Base-by-base conservation (phyloP, 2,329 filamentous ascomycete species). In the Cyphellophora attinorum region DNA sequence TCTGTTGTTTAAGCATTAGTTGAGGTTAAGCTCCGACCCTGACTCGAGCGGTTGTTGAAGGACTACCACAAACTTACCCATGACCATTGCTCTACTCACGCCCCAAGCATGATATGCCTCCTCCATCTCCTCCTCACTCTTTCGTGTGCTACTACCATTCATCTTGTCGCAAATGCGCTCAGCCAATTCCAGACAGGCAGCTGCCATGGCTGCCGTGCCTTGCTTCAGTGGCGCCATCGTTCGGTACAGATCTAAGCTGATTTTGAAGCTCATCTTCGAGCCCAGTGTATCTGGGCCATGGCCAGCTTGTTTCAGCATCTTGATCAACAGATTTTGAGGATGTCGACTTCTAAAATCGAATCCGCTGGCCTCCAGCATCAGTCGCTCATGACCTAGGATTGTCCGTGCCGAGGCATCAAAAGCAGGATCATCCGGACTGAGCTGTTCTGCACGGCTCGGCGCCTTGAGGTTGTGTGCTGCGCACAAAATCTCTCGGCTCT, bases 291-390 rank as follows among this genome's bases (percentile, higher is more conserved):
- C 61, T 34, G 65, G 69, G 4, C 70, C 66, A 5, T 74, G 64
- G 4, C 64, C 59, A 37, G 80, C 68, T 29, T 63, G 62, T 51
- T 79, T 74, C 33, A 78, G 69, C 16, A 94, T 69, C 61, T 96
- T 96, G 47, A 85, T 71, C 27, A 96, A 66, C 14, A 85, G 69
- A 44, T 86, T 84, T 49, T 95, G 85, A 1, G 89, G 86, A 51
- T 93, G 82, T 23, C 86, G 79, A 38, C 79, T 88, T 21, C 88
- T 78, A 54, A 96, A 96, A 58, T 98, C 89, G 58, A 98, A 98
- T 42, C 83, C 81, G 18, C 88, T 81, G 2, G 85, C 81, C 60
- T 98, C 91, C 33, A 98, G 78, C 60, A 96, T 93, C 37, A 93
- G 74, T 4, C 91, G 76, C 61, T 98, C 91, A 3, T 96, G 73